A percentile compares a stretch with the other conserved stretches of the same genome.
Evolutionary conservation across 805 yeast species (phyloP).

Genomic region (Candida quercuum): DNA sequence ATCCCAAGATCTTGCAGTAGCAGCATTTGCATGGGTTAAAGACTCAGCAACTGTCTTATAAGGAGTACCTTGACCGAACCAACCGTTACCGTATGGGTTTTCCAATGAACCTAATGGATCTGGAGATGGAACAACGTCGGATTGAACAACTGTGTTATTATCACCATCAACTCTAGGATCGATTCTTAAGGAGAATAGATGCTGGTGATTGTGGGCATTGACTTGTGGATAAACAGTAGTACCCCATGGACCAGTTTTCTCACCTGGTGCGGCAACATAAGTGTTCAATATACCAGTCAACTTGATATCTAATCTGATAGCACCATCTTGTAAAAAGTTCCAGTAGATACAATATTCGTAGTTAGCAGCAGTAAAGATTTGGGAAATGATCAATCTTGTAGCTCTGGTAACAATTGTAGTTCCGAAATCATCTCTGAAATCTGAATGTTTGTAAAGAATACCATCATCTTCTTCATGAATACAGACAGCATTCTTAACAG

Average conservation of each 20-base stretch:
- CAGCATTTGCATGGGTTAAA: constrained; percentile 52
- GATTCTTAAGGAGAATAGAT: constrained; percentile 68
- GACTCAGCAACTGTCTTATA: constrained; percentile 68
- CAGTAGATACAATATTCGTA: constrained; percentile 83
- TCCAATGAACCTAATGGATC: constrained; percentile 58
- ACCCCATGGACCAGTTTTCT: constrained; percentile 72
- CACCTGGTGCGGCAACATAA: constrained; percentile 56
- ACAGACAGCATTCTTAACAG: constrained; percentile 73
- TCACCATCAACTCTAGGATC: constrained; percentile 83
- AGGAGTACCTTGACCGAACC: constrained; percentile 57
- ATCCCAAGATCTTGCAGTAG: constrained; percentile 73
- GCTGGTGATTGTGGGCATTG: constrained; percentile 86
- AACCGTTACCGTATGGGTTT: constrained; percentile 75
- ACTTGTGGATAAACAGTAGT: constrained; percentile 75
- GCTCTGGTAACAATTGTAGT: constrained; percentile 75
- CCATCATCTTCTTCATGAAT: constrained; percentile 88
- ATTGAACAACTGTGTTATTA: constrained; percentile 64
- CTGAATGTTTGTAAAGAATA: constrained; percentile 73
- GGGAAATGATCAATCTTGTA: constrained; percentile 66
- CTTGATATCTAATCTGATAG: constrained; percentile 72
- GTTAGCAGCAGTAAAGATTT: constrained; percentile 83
- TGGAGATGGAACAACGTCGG: constrained; percentile 59
- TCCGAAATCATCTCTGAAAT: constrained; percentile 73
- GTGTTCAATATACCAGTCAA: constrained; percentile 83
- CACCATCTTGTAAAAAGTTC: constrained; percentile 80